A percentile compares a stretch with the other conserved stretches of the same genome.
Conservation (phyloP, 139 green algal genomes). For the Pseudopediastrum boryanum region DNA sequence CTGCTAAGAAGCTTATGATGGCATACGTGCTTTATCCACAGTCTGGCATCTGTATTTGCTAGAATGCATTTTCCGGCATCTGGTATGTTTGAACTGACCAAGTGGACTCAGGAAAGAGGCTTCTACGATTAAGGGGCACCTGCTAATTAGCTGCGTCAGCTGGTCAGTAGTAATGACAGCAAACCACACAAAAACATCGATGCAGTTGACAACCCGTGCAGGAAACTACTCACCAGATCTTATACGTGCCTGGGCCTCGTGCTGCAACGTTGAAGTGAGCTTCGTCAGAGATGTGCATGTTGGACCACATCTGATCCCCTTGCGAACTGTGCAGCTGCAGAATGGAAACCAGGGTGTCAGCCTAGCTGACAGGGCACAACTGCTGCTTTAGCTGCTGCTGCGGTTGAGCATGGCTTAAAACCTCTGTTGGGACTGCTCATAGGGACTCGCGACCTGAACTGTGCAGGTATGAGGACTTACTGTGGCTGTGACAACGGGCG, state of each 20-base stretch:
- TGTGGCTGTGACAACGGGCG: conserved; percentile 48
- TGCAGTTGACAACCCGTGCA: too few species aligned
- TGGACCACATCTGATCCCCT: conserved; percentile 57
- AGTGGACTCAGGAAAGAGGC: neutral
- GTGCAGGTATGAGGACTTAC: conserved; percentile 4
- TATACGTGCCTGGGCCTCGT: conserved; percentile 54
- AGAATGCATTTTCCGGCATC: too few species aligned
- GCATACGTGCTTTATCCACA: too few species aligned
- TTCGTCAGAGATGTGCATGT: conserved; percentile 54
- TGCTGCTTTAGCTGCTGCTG: neutral
- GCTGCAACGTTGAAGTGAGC: conserved; percentile 64
- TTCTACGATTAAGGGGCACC: neutral
- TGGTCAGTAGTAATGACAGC: neutral
- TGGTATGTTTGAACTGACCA: too few species aligned
- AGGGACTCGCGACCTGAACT: neutral
- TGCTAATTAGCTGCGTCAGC: neutral
- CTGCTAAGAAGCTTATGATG: too few species aligned
- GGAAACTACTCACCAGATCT: conserved; percentile 59
- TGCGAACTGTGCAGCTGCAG: conserved; percentile 47
- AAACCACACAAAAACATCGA: neutral
- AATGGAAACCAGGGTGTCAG: neutral
- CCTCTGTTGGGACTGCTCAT: neutral
- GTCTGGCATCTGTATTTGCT: neutral
- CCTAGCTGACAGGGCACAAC: neutral
- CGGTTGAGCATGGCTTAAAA: neutral